Conservation (phyloP, 2,329 filamentous ascomycete species). For the Alternaria conjuncta region DNA sequence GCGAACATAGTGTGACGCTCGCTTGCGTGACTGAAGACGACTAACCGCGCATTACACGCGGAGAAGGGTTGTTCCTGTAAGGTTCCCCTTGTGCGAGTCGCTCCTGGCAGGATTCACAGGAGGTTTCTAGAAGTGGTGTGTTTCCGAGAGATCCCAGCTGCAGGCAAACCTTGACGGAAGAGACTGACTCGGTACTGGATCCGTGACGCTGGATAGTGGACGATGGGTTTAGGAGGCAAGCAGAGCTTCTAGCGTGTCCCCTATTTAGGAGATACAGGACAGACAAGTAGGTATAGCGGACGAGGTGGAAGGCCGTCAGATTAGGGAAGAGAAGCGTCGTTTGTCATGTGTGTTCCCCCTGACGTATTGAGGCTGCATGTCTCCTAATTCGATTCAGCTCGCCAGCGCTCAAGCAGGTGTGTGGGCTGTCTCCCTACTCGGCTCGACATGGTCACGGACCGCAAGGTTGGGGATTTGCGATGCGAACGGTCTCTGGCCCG, state of each 20-base stretch:
- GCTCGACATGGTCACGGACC: conserved; percentile 11
- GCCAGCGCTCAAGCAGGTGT: neutral
- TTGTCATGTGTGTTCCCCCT: neutral
- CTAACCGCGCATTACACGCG: neutral
- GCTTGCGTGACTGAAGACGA: neutral
- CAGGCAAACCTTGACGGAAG: conserved; percentile 19
- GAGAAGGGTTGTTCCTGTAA: neutral
- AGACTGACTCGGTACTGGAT: conserved; percentile 22
- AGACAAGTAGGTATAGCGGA: conserved; percentile 10
- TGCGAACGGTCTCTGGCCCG: conserved; percentile 27
- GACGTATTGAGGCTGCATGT: conserved; percentile 1
- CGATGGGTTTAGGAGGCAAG: conserved; percentile 13
- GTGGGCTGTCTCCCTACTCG: conserved; percentile 12
- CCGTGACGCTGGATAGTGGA: conserved; percentile 13
- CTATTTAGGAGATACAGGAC: conserved; percentile 14
- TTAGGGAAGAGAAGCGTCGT: neutral
- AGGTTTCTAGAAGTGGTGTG: conserved; percentile 8
- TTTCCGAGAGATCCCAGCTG: conserved; percentile 16
- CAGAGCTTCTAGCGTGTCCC: conserved; percentile 30
- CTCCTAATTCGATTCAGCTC: conserved; percentile 16
- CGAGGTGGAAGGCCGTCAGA: neutral
- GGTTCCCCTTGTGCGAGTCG: neutral
- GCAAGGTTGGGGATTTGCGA: conserved; percentile 17
- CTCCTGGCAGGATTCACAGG: neutral
- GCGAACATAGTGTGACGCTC: neutral